These are phyloP conservation scores for Inga leiocalycina DNA, from an alignment of 306 rosid species.

Conservation along the genomic window DNA sequence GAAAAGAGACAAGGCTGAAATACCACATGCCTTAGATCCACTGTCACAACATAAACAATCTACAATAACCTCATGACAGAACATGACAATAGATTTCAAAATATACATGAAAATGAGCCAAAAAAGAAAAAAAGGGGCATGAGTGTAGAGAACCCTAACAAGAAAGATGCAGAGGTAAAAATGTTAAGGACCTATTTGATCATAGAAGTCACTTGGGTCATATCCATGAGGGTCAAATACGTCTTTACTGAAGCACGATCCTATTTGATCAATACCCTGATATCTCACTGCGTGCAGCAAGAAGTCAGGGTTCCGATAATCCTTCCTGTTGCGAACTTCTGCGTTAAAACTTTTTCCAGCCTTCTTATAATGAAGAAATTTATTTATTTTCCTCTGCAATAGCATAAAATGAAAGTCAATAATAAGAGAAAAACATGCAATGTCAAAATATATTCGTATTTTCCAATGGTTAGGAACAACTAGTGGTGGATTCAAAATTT, in stretches of 20 bases:
- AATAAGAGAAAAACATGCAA: constrained; percentile 3
- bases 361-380: constrained; percentile 82
- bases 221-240: constrained; percentile 98
- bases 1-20: constrained; percentile 13
- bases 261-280: constrained; percentile 93
- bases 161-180: constrained; percentile 22
- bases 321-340: constrained; percentile 93
- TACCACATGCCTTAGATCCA: not conserved
- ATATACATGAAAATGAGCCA: not conserved
- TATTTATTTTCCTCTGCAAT: constrained; percentile 82
- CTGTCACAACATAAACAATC: constrained; percentile 24
- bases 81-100: not conserved
- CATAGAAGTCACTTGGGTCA: constrained; percentile 80
- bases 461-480: not conserved
- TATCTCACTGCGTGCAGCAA: constrained; percentile 92
- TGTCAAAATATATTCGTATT: not conserved
- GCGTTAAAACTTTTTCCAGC: constrained; percentile 94
- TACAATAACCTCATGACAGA: constrained; percentile 10
- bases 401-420: constrained; percentile 22
- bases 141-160: not conserved
- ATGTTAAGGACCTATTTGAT: constrained; percentile 72
- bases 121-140: constrained; percentile 4
- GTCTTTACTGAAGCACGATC: constrained; percentile 96
- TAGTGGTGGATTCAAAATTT: not conserved
- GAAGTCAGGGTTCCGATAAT: constrained; percentile 94